Conservation (phyloP, 225 moss, liverwort and hornwort genomes). For the Antitrichia curtipendula region DNA sequence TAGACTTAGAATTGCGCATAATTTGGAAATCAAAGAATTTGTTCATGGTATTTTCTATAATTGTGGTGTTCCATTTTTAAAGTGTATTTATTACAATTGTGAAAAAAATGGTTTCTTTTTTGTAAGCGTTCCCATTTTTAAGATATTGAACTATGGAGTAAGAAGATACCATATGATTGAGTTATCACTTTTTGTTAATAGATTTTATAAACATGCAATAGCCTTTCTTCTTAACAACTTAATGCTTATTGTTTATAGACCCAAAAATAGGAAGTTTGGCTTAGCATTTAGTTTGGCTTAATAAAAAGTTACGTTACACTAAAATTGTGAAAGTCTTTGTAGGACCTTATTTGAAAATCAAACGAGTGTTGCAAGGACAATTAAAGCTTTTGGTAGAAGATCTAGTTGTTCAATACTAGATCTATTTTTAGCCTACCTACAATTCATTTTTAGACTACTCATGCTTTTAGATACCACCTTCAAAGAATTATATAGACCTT, state of each 20-base stretch:
- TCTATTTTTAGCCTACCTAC: not conserved
- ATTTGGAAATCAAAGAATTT: accelerated
- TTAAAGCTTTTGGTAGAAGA: not conserved
- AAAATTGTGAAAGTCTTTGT: not conserved
- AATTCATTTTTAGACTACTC: not conserved
- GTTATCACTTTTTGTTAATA: not conserved
- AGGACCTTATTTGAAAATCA: not conserved
- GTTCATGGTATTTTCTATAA: not conserved
- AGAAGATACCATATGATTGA: too few relatives aligned
- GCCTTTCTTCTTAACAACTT: not conserved
- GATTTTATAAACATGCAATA: not conserved
- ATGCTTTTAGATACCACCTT: not conserved
- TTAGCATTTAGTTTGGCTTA: too few relatives aligned
- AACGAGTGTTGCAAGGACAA: not conserved
- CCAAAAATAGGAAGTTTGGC: too few relatives aligned
- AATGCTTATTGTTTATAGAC: not conserved
- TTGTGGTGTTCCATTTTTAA: not conserved
- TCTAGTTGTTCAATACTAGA: not conserved
- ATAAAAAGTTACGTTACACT: not conserved
- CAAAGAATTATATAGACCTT: not conserved
- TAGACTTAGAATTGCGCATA: not conserved
- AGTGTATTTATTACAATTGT: not conserved
- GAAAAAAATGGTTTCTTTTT: not conserved
- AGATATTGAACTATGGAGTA: not conserved
- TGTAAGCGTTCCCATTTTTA: not conserved